Percentiles rank a stretch among this genome's conserved stretches.
Conservation (phyloP, 345 rosid genomes). For the Populus euphratica region DNA sequence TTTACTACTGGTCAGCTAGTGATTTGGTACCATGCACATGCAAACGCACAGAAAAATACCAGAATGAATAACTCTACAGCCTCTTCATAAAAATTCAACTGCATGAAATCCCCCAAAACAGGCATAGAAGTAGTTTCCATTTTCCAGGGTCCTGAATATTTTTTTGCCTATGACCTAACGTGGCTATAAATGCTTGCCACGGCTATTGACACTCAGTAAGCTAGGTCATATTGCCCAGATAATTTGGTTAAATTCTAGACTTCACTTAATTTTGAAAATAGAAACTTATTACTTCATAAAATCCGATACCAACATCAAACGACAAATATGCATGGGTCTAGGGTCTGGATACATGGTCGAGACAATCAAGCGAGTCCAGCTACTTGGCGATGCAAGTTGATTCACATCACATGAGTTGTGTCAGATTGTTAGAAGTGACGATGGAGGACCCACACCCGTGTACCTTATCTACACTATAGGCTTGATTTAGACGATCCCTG, state of each 20-base stretch:
- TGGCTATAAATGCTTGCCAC: neutral
- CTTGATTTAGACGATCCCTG: neutral
- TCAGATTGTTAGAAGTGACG: neutral
- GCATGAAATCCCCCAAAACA: neutral
- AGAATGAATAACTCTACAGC: too few relatives aligned
- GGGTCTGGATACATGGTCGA: neutral
- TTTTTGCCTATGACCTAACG: neutral
- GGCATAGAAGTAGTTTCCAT: neutral
- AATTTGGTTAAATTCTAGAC: neutral
- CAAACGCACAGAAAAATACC: too few relatives aligned
- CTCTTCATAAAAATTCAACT: too few relatives aligned
- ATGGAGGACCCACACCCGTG: conserved; percentile 18
- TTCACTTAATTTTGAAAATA: neutral
- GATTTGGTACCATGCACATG: too few relatives aligned
- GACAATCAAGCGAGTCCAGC: neutral
- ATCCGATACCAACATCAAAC: neutral
- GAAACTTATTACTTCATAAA: neutral
- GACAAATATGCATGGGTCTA: neutral
- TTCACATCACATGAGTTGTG: neutral
- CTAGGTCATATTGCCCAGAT: neutral
- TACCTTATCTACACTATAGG: neutral
- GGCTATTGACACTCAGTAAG: neutral
- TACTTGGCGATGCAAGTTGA: neutral
- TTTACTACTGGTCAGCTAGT: too few relatives aligned
- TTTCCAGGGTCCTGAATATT: neutral